Evolutionary conservation across 2,329 filamentous ascomycete species (phyloP).

Genomic region (Xylariomycetidae sp.): DNA sequence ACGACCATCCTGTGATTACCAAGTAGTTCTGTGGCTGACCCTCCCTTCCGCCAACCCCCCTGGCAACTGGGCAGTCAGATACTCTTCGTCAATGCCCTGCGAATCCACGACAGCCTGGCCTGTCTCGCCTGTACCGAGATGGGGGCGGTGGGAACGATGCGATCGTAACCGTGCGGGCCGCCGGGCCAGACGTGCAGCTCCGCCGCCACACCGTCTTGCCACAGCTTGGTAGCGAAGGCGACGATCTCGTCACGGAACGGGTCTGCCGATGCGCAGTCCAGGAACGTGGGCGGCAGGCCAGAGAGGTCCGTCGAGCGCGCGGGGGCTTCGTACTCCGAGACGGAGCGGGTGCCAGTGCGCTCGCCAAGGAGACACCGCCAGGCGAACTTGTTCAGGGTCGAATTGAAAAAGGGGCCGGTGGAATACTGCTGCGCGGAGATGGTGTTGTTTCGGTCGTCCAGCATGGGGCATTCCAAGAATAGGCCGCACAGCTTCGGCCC

Average conservation of each 20-base stretch:
- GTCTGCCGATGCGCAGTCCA: constrained; percentile 30
- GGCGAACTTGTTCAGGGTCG: constrained; percentile 22
- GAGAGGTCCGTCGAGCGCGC: constrained; percentile 23
- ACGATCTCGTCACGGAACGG: constrained; percentile 29
- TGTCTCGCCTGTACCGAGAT: constrained; percentile 24
- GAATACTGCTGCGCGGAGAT: constrained; percentile 25
- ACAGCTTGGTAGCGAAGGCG: constrained; percentile 27
- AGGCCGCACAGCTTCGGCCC: constrained; percentile 30
- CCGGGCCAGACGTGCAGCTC: constrained; percentile 31
- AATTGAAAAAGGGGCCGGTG: constrained; percentile 25
- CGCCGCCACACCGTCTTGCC: constrained; percentile 25
- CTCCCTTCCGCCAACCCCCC: neutral
- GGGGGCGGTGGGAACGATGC: constrained; percentile 21
- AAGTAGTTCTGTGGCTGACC: constrained; percentile 1
- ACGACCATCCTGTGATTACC: neutral
- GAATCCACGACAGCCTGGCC: constrained; percentile 24
- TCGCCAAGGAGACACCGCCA: constrained; percentile 27
- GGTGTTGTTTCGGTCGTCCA: constrained; percentile 32
- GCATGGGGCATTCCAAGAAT: constrained; percentile 34
- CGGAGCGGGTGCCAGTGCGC: constrained; percentile 19
- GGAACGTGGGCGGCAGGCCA: constrained; percentile 25
- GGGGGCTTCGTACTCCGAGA: constrained; percentile 27
- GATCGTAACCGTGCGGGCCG: constrained; percentile 27
- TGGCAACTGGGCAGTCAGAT: neutral
- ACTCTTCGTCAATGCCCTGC: constrained; percentile 16